These are phyloP conservation scores for Fusarium sp. DNA, from an alignment of 2,329 filamentous ascomycete genomes.

Conservation along the genomic window DNA sequence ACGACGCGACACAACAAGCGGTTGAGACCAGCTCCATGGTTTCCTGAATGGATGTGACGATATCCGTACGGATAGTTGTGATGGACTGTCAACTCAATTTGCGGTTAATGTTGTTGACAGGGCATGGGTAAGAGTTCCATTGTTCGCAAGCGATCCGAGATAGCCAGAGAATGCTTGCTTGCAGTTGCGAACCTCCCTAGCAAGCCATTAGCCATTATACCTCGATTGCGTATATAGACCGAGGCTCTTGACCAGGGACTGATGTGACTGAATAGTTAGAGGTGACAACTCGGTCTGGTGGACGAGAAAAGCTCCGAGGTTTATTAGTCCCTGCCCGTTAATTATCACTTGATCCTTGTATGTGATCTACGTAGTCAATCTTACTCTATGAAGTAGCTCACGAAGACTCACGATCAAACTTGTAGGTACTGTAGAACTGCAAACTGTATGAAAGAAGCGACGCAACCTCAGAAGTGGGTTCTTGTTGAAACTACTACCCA, in stretches of 20 bases:
- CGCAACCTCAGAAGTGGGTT: not conserved
- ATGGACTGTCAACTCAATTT: not conserved
- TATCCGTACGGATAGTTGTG: too few relatives aligned
- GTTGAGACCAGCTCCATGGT: not conserved
- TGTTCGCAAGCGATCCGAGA: constrained; percentile 8
- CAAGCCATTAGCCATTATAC: not conserved
- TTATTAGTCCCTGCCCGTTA: constrained; percentile 14
- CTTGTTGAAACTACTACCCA: not conserved
- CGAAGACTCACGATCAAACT: not conserved
- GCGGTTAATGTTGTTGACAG: constrained; percentile 4
- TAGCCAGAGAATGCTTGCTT: constrained; percentile 22
- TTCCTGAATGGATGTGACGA: not conserved
- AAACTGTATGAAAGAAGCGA: not conserved
- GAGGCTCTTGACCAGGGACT: constrained; percentile 15
- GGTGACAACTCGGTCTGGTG: constrained; percentile 3
- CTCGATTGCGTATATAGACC: constrained; percentile 11
- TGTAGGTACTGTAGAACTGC: too few relatives aligned
- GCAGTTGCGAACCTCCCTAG: constrained; percentile 9
- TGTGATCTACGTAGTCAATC: constrained; percentile 33
- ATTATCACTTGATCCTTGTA: constrained; percentile 29
- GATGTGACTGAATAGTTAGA: constrained; percentile 14
- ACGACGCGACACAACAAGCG: constrained; percentile 36
- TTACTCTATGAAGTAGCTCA: not conserved
- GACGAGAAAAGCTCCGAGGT: constrained; percentile 14
- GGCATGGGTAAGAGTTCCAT: not conserved